Evolutionary conservation across 768 basidiomycete species (phyloP).

Genomic region (Pleurotus cornucopiae): DNA sequence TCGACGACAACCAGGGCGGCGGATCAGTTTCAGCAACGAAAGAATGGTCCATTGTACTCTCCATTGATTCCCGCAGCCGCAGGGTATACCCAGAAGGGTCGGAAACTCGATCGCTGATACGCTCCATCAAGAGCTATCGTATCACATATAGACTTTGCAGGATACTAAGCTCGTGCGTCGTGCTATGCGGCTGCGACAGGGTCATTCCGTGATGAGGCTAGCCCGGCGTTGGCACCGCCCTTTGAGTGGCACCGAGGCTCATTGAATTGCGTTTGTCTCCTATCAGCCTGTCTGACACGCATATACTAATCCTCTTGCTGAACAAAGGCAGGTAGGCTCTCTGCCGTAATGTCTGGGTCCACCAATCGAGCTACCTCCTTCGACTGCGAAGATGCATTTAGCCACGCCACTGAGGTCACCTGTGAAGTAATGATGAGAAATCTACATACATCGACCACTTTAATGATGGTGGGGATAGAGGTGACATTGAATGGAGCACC

Average conservation of each 20-base stretch:
- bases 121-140: too few species aligned
- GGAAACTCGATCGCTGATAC: too few species aligned
- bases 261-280: neutral
- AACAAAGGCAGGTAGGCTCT: constrained; percentile 26
- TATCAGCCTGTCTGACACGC: neutral
- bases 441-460: constrained; percentile 47
- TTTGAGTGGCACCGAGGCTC: neutral
- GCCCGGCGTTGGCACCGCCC: too few species aligned
- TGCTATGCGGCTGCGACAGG: too few species aligned
- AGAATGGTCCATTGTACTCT: too few species aligned
- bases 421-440: neutral
- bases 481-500: constrained; percentile 57
- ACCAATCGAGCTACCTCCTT: constrained; percentile 38
- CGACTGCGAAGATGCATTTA: constrained; percentile 21
- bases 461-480: constrained; percentile 65
- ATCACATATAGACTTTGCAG: too few species aligned
- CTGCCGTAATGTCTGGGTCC: constrained; percentile 31
- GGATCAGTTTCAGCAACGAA: too few species aligned
- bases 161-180: too few species aligned
- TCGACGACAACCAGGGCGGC: too few species aligned
- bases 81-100: too few species aligned
- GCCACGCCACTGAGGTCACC: neutral
- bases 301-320: constrained; percentile 8
- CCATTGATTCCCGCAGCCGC: too few species aligned
- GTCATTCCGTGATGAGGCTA: too few species aligned